A percentile compares a stretch with the other conserved stretches of the same genome.
Evolutionary conservation across 306 rosid genomes (phyloP).

Genomic region (Prunus fruticosa): DNA sequence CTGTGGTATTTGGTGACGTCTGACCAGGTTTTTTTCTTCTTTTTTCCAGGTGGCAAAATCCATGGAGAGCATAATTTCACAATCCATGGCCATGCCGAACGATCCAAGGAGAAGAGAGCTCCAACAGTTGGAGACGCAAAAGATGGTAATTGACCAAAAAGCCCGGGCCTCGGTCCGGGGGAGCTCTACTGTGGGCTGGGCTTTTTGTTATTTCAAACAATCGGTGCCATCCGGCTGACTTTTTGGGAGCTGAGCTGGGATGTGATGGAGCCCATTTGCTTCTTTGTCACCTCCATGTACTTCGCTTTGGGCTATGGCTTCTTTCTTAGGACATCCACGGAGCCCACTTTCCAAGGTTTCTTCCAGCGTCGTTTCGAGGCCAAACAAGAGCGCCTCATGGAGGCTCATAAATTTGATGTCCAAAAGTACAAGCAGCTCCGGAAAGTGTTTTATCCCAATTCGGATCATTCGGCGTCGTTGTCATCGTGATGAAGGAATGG

Average conservation of each 20-base stretch:
- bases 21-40: neutral
- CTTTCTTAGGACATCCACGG: conserved; percentile 63
- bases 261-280: conserved; percentile 97
- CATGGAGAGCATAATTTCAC: conserved; percentile 45
- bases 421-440: conserved; percentile 42
- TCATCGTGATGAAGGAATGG: neutral
- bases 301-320: conserved; percentile 55
- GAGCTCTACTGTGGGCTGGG: conserved; percentile 75
- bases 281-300: conserved; percentile 57
- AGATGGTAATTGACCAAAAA: conserved; percentile 44
- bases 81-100: conserved; percentile 42
- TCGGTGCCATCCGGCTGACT: conserved; percentile 77
- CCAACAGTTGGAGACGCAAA: conserved; percentile 51
- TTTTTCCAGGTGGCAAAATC: conserved; percentile 58
- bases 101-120: conserved; percentile 61
- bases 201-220: conserved; percentile 43
- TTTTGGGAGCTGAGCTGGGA: conserved; percentile 97
- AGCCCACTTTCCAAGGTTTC: conserved; percentile 71
- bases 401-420: conserved; percentile 42
- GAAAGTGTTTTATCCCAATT: conserved; percentile 41
- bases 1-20: neutral
- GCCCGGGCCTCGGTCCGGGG: conserved; percentile 49
- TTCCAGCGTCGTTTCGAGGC: conserved; percentile 48
- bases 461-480: neutral
- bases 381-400: conserved; percentile 63